Base-by-base conservation (phyloP, 345 rosid genomes). In the Gossypium herbaceum region DNA sequence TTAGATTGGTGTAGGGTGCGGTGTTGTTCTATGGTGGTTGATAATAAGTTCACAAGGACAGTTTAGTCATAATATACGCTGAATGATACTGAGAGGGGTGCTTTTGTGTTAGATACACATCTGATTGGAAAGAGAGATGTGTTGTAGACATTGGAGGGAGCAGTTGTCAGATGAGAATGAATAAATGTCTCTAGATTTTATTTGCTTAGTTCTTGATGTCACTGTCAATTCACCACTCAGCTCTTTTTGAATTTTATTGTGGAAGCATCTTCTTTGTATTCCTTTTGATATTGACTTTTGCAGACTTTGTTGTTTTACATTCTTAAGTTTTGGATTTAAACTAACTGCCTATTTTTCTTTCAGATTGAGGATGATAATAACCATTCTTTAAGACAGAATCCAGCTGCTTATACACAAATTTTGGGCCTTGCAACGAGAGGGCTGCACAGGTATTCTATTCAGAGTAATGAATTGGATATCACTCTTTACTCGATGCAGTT, bases 381-480 rank as follows among this genome's bases (percentile, higher is more conserved):
- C 72, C 83, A 79, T 80, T 83, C 95, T 77, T 75, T 81, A 50
- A 79, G 86, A 80, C 89, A 84, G 77, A 87, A 79, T 84, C 97
- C 97, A 73, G 97, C 97, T 71, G 82, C 82, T 39, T 90, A 91
- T 80, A 81, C 85, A 0, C 89, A 86, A 75, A 72, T 82, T 82
- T 74, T 94, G 83, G 86, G 83, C 80, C 86, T 88, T 66, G 97
- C 87, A 67, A 87, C 89, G 12, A 87, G 95, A 90, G 94, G 94
- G 64, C 91, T 94, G 19, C 86, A 81, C 87, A 94, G 98, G 98
- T 91, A 75, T 76, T 76, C 41, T 62, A 45, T 50, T 75, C 45
- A 72, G 75, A 77, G 72, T 67, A 45, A 20, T 62, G 9, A 64
- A 71, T 79, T 71, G 44, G 45, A 43, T 54, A 25, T 73, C n/a